Evolutionary conservation across 2,329 filamentous ascomycete species (phyloP).

Genomic region (Trichophyton simii): DNA sequence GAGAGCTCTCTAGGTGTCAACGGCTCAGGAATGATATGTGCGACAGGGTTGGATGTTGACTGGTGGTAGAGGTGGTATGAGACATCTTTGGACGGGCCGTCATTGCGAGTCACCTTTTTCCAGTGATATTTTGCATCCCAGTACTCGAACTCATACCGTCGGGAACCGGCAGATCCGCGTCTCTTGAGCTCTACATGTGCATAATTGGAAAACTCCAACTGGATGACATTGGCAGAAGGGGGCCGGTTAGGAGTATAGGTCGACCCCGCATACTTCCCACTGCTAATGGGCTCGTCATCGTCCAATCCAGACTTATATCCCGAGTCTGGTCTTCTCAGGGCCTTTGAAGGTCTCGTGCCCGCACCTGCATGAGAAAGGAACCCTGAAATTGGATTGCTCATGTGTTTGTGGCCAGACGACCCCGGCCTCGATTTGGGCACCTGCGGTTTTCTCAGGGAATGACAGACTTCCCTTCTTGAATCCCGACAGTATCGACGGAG

Average conservation of each 20-base stretch:
- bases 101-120: conserved; percentile 60
- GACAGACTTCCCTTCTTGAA: conserved; percentile 86
- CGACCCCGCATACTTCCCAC: conserved; percentile 9
- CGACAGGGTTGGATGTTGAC: conserved; percentile 53
- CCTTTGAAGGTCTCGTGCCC: conserved; percentile 30
- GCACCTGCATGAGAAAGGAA: conserved; percentile 45
- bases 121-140: conserved; percentile 81
- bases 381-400: conserved; percentile 47
- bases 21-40: conserved; percentile 73
- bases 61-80: conserved; percentile 70
- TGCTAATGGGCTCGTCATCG: conserved; percentile 24
- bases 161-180: conserved; percentile 51
- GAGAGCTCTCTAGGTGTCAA: conserved; percentile 57
- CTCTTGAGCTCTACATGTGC: conserved; percentile 75
- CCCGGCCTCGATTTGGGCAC: conserved; percentile 41
- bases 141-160: conserved; percentile 84
- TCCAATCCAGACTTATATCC: conserved; percentile 41
- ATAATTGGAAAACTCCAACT: conserved; percentile 95
- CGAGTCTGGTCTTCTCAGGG: conserved; percentile 46
- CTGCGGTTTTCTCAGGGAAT: conserved; percentile 59
- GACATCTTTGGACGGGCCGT: conserved; percentile 49
- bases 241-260: neutral
- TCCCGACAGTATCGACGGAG: conserved; percentile 83
- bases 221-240: conserved; percentile 61
- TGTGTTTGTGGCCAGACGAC: conserved; percentile 44